Evolutionary conservation across 192 early-diverging fungal species (phyloP).

Genomic region (Linnemannia elongata): DNA sequence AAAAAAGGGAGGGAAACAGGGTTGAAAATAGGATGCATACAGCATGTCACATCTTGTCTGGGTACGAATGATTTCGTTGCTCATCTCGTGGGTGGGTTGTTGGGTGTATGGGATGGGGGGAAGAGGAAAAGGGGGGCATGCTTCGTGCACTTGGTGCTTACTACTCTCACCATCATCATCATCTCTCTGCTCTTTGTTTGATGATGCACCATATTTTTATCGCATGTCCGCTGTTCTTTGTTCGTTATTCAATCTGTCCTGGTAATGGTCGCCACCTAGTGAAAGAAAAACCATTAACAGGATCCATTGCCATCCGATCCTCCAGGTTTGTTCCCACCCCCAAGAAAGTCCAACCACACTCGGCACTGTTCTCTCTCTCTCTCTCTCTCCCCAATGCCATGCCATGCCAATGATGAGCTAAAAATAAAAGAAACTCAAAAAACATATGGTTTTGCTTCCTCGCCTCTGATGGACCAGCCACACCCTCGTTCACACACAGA

Average conservation of each 20-base stretch:
- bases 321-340: too few species aligned
- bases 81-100: too few species aligned
- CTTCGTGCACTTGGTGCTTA: too few species aligned
- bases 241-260: not conserved
- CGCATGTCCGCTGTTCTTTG: not conserved
- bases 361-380: not conserved
- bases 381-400: not conserved
- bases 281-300: not conserved
- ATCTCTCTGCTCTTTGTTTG: too few species aligned
- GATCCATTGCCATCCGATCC: not conserved
- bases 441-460: not conserved
- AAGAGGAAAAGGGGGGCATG: too few species aligned
- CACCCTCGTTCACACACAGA: not conserved
- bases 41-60: too few species aligned
- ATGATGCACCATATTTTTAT: not conserved
- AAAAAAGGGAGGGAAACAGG: too few species aligned
- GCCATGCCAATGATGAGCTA: not conserved
- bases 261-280: not conserved
- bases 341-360: not conserved
- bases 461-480: not conserved
- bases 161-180: not conserved
- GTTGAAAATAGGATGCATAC: too few species aligned
- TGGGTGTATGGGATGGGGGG: too few species aligned
- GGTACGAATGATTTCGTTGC: too few species aligned
- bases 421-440: slow-evolving; percentile 1